Evolutionary conservation across 352 stramenopile genomes (phyloP), one percentile per base, ranked within the genome.

Genomic region (Aphanomyces invadans): DNA sequence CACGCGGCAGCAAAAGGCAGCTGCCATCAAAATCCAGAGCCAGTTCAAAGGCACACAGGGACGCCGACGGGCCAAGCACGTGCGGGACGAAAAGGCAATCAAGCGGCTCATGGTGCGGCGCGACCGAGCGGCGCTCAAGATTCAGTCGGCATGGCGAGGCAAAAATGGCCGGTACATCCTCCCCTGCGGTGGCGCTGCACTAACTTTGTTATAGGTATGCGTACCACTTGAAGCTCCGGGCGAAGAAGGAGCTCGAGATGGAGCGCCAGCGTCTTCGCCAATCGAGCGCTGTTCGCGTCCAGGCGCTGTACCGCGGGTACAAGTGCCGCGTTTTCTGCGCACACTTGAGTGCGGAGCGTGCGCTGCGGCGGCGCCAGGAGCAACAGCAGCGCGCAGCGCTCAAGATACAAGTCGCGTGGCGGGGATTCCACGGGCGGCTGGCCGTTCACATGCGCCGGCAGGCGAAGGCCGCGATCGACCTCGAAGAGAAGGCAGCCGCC

Each of bases 361-460:
- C 77, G 0, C 78, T 88, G 52, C 73, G 72, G 7, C 65, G 73
- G 53, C 81, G 82, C 9, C 83, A 78, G 60, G 80, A 91, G 45
- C 79, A 79, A 64, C 75, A 92, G 75, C 79, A 89, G 49, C 72
- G 71, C 25, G 83, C 76, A 19, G 84, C 81, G 10, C 70, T 93
- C 11, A 77, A 77, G n/a, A 91, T 93, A 54, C 86, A 95, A 61
- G 73, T 76, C 0, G 77, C 72, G 31, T 95, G 81, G 81, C 78
- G 86, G n/a, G 84, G 84, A 0, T 89, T 78, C 62, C 82, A 89
- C 51, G 82, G 78, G 19, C 82, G 83, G 0, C 56, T 89, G 4
- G 80, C 73, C 32, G 78, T 77, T 23, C 82, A 88, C 48, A 25
- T 93, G 53, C 73, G 74, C 7, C 62, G 78, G 9, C 78, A 88